Base-by-base conservation (phyloP, 2,329 filamentous ascomycete species). In the Fusarium albosuccineum region DNA sequence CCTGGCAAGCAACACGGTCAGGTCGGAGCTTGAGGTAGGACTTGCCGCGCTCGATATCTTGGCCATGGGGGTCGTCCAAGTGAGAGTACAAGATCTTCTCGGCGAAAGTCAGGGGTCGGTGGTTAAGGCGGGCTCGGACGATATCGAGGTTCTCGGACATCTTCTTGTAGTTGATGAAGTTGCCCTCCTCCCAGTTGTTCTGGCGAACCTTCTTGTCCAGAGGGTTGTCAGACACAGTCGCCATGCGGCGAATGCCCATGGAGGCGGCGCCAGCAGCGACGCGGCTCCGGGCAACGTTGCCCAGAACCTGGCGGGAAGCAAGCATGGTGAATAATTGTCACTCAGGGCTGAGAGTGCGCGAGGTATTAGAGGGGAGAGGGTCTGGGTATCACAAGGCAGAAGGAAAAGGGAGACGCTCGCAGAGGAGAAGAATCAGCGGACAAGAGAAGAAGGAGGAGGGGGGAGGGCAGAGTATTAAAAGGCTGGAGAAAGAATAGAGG, bases 41-140 rank as follows among this genome's bases (percentile, higher is more conserved):
- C 75, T 89, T 89, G 77, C 96, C 96, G 80, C 96, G 93, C 89
- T 97, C 90, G 75, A 99, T 97, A 51, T 98, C 95, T 82, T 98
- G 95, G 74, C 90, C 91, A 77, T 98, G 92, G 57, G 96, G 96
- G 81, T 99, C 93, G 83, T 98, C 96, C 80, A 99, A 86, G 83
- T 99, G 96, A 67, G 95, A 98, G 88, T 99, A 99, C 75, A 98
- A 88, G 77, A 99, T 94, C 90, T 99, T 99, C 89, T 99, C 96
- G 80, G 94, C 93, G 80, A 91, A 97, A 74, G 94, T 96, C 75
- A 99, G 89, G 73, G 96, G 96, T 74, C 93, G 91, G 4, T 22
- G 22, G 85, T 97, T 97, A 72, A 99, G 88, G 77, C 96, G 91
- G 75, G 85, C 82, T 78, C 96, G 92, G 74, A 99, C 96, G 81